Evolutionary conservation across 2,329 filamentous ascomycete genomes (phyloP).

Genomic region (Calonectria pteridis): DNA sequence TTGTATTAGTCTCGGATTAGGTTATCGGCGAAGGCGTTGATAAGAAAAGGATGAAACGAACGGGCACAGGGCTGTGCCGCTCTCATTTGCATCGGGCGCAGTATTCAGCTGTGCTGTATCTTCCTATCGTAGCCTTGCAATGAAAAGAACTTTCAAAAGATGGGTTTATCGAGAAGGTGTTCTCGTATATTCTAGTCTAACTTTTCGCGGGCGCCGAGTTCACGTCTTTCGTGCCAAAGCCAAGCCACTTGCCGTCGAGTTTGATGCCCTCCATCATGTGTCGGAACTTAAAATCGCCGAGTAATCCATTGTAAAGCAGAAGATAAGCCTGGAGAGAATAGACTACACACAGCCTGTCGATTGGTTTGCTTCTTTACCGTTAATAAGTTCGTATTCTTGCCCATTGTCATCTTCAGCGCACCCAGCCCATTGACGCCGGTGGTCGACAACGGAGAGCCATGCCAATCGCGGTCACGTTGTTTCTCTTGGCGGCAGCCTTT

Average conservation of each 20-base stretch:
- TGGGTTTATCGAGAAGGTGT: not conserved
- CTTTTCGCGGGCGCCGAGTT: not conserved
- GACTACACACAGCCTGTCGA: not conserved
- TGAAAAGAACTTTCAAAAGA: not conserved
- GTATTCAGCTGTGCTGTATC: not conserved
- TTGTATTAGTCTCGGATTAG: not conserved
- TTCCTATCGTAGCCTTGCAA: not conserved
- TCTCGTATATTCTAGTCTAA: not conserved
- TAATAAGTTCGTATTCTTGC: not conserved
- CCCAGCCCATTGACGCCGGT: not conserved
- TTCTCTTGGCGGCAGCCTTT: not conserved
- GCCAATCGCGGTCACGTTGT: not conserved
- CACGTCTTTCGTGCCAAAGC: not conserved
- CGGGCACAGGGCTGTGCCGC: not conserved
- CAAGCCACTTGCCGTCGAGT: not conserved
- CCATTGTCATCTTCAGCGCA: too few species aligned
- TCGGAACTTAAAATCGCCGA: not conserved
- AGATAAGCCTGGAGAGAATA: not conserved
- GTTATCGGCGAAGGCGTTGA: not conserved
- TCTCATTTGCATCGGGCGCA: not conserved
- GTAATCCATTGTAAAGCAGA: not conserved
- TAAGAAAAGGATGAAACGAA: not conserved
- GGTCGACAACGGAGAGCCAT: not conserved
- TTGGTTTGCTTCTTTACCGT: not conserved
- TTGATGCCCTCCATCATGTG: not conserved